Evolutionary conservation across 257 asterid species (phyloP), one percentile per base, ranked within the genome.

Genomic region (Vinca minor): DNA sequence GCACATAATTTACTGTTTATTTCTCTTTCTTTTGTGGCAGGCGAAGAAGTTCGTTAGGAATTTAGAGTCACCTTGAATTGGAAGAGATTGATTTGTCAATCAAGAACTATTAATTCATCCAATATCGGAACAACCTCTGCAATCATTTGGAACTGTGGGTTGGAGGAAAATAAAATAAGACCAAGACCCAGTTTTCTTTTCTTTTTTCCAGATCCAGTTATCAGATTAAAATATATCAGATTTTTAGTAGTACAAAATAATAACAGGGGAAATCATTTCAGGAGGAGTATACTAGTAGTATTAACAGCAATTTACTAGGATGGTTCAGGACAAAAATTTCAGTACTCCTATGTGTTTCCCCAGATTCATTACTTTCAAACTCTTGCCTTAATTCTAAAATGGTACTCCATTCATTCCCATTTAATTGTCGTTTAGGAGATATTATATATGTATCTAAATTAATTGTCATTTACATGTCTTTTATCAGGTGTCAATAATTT

Each of bases 41-140:
- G 96, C 93, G 5, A 91, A 87, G 74, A 87, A 81, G 76, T 71
- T 85, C 1, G 91, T 90, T 15, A 73, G 80, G 70, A 78, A 60
- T 63, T 42, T 85, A 57, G 95, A 90, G 75, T 82, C 89, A 8
- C 23, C 96, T 74, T 82, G 72, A 76, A 55, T 39, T 55, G 35
- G 15, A 70, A 65, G 69, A 36, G 13, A 35, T 41, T 58, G 49
- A 17, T 36, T 20, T n/a, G n/a, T 26, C 54, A 28, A 75, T 49
- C 47, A 54, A 35, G 15, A 65, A 20, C 15, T 29, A 20, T 20
- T 25, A 31, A 26, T 36, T 13, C 45, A 3, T 28, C 41, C 55
- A 15, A 9, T 23, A 15, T 41, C 2, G 36, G 8, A 25, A 25
- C 46, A n/a, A 39, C 46, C 13, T 48, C 45, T 29, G 11, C n/a